phyloP scores from a whole-genome alignment of 108 stramenopile genomes.

The Parietichytrium sp. region DNA sequence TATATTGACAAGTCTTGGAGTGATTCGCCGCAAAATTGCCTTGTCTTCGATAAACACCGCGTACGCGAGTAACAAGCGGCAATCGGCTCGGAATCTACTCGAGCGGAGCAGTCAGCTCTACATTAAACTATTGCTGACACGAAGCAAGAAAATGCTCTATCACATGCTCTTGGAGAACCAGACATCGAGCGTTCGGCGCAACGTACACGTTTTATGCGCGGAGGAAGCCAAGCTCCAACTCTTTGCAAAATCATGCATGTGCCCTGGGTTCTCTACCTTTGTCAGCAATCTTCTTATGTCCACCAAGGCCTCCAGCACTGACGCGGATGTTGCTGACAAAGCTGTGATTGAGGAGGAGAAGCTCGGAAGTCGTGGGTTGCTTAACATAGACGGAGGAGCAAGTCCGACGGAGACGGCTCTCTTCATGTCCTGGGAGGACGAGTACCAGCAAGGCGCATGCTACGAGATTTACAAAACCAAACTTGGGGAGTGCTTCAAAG shows the following conservation, averaged over 20 bases:
- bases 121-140: background rate
- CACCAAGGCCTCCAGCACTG: background rate
- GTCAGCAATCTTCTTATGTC: background rate
- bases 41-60: background rate
- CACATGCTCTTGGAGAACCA: background rate
- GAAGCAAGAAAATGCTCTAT: background rate
- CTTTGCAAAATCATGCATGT: background rate
- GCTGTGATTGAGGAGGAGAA: no score
- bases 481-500: background rate
- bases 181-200: background rate
- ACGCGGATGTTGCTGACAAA: background rate
- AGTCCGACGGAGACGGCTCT: no score
- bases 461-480: background rate
- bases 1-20: background rate
- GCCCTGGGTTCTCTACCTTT: background rate
- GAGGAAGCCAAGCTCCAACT: slow-evolving; percentile 13
- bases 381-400: no score
- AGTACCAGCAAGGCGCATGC: background rate
- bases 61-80: no score
- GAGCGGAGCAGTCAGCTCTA: background rate
- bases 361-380: no score
- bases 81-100: no score
- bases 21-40: no score
- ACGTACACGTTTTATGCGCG: background rate
- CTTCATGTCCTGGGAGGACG: background rate